phyloP scores from a whole-genome alignment of 306 rosid genomes.

The Cicer arietinum region DNA sequence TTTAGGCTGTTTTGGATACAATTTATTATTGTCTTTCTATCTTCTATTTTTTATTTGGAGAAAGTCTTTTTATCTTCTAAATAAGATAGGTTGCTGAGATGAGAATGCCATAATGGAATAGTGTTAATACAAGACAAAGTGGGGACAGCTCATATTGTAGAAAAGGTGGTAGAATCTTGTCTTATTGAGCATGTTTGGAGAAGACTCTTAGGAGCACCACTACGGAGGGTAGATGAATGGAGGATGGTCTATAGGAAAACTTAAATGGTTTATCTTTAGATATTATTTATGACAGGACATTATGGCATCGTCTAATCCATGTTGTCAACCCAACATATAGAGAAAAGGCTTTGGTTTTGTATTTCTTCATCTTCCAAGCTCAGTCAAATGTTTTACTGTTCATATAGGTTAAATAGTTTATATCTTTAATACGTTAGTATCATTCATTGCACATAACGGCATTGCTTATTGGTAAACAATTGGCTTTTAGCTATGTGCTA shows the following conservation, averaged over 20 bases:
- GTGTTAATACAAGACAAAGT: background rate
- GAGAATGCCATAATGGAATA: background rate
- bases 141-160: background rate
- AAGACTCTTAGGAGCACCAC: background rate
- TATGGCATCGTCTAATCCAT: background rate
- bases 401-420: conserved; percentile 4
- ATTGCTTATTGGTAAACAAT: conserved; percentile 3
- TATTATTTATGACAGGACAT: background rate
- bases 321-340: background rate
- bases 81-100: background rate
- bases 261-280: background rate
- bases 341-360: background rate
- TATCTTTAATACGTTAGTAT: background rate
- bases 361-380: background rate
- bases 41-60: background rate
- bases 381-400: background rate
- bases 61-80: background rate
- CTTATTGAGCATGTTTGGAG: background rate
- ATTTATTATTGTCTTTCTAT: background rate
- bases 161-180: background rate
- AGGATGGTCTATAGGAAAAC: conserved; percentile 3
- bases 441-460: background rate
- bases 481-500: conserved; percentile 1
- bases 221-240: background rate
- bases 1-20: background rate